These are phyloP conservation scores for Salix exigua DNA, from an alignment of 345 rosid genomes.

Conservation along the genomic window DNA sequence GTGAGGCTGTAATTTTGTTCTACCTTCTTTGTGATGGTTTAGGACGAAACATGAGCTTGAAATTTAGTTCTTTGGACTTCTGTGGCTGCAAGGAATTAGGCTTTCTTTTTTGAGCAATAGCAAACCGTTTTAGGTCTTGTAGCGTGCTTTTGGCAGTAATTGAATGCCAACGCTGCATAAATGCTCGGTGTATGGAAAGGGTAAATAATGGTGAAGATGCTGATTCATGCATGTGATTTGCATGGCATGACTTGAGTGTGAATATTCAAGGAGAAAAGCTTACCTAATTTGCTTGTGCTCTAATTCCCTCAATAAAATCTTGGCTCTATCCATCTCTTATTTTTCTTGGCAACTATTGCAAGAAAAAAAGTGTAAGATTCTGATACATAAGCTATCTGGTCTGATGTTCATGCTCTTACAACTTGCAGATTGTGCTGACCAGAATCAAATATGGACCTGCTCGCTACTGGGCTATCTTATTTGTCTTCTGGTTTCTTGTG, in stretches of 20 bases:
- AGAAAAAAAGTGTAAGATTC: neutral
- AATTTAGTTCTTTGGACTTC: neutral
- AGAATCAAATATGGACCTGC: constrained; percentile 97
- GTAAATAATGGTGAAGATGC: neutral
- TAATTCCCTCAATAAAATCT: neutral
- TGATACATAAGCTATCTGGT: neutral
- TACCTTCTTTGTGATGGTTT: neutral
- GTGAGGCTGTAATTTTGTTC: neutral
- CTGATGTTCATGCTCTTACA: constrained; percentile 1
- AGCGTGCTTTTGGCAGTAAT: neutral
- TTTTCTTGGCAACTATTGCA: neutral
- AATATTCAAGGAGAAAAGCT: neutral
- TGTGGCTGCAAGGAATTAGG: neutral
- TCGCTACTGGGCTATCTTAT: constrained; percentile 93
- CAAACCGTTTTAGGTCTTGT: neutral
- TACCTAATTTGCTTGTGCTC: neutral
- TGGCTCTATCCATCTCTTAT: neutral
- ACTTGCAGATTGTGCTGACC: constrained; percentile 84
- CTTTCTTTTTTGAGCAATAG: neutral
- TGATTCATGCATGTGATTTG: neutral
- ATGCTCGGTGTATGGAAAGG: neutral
- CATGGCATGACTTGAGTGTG: neutral
- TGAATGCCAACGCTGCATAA: neutral
- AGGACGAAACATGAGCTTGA: neutral
- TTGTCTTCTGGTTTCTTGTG: constrained; percentile 97